A percentile compares a stretch with the other conserved stretches of the same genome.
Evolutionary conservation across 2,329 filamentous ascomycete genomes (phyloP).

Genomic region (Penicillium sp.): DNA sequence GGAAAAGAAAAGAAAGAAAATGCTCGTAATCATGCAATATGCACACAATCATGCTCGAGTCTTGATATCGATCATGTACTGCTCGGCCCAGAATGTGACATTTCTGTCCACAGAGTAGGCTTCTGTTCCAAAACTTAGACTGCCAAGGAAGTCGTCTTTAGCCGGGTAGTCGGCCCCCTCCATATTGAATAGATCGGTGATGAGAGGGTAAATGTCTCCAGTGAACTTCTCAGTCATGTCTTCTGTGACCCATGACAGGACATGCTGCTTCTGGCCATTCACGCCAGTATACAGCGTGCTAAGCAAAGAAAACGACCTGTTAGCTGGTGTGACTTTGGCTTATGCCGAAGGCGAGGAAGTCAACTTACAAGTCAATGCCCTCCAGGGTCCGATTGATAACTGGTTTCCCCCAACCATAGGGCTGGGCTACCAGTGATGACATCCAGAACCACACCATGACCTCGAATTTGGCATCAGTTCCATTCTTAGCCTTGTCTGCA

Average conservation of each 20-base stretch:
- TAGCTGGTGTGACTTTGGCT: neutral
- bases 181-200: slow-evolving; percentile 43
- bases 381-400: slow-evolving; percentile 41
- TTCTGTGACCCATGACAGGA: slow-evolving; percentile 52
- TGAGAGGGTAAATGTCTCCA: slow-evolving; percentile 50
- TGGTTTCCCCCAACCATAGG: slow-evolving; percentile 47
- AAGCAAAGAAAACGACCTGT: neutral
- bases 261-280: slow-evolving; percentile 46
- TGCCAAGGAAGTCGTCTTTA: slow-evolving; percentile 50
- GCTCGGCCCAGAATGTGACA: slow-evolving; percentile 51
- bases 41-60: slow-evolving; percentile 2
- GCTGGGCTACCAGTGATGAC: slow-evolving; percentile 49
- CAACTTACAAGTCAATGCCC: slow-evolving; percentile 33
- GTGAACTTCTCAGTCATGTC: slow-evolving; percentile 43
- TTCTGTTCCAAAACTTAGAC: slow-evolving; percentile 55
- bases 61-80: slow-evolving; percentile 33
- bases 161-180: slow-evolving; percentile 40
- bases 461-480: slow-evolving; percentile 46
- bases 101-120: slow-evolving; percentile 45
- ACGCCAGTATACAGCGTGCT: slow-evolving; percentile 24
- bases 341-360: neutral
- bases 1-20: neutral
- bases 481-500: slow-evolving; percentile 42
- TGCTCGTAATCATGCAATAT: slow-evolving; percentile 9
- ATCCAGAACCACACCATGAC: slow-evolving; percentile 59